A percentile compares a stretch with the other conserved stretches of the same genome.
Conservation (phyloP, 2,329 filamentous ascomycete species). For the Neofusicoccum sp. region DNA sequence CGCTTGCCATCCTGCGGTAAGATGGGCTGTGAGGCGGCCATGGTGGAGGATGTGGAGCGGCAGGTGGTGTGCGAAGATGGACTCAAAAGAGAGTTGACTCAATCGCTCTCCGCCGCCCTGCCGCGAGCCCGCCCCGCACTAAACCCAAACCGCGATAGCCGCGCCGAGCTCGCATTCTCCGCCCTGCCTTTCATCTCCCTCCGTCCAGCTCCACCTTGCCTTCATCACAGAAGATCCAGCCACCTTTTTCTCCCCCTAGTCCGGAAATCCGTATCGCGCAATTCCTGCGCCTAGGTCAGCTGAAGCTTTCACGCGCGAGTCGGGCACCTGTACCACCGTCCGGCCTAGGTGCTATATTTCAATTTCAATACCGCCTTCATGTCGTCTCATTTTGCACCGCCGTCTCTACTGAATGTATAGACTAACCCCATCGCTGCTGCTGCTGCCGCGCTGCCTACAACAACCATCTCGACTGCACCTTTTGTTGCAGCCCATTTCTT, state of each 20-base stretch:
- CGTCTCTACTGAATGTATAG: background rate
- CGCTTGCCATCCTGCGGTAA: slow-evolving; percentile 62
- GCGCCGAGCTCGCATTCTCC: background rate
- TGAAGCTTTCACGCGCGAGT: too few species aligned
- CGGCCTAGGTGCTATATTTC: too few species aligned
- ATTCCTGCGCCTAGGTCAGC: too few species aligned
- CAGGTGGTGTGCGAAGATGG: background rate
- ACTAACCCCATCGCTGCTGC: slow-evolving; percentile 2
- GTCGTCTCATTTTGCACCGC: too few species aligned
- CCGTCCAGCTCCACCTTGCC: too few species aligned
- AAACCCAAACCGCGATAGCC: background rate
- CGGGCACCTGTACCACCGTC: too few species aligned
- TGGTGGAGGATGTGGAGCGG: slow-evolving; percentile 12
- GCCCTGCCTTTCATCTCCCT: background rate
- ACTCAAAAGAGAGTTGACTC: slow-evolving; percentile 10
- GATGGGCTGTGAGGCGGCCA: slow-evolving; percentile 42
- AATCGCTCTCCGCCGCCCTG: slow-evolving; percentile 10
- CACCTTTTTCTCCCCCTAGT: too few species aligned
- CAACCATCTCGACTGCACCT: slow-evolving; percentile 6
- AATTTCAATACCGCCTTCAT: too few species aligned
- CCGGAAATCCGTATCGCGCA: too few species aligned
- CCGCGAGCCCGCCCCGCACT: slow-evolving; percentile 18
- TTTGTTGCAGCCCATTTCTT: background rate
- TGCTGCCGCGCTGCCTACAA: slow-evolving; percentile 7
- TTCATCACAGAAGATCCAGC: too few species aligned